Evolutionary conservation across 805 yeast genomes (phyloP).

Genomic region (Candida xyloterini): DNA sequence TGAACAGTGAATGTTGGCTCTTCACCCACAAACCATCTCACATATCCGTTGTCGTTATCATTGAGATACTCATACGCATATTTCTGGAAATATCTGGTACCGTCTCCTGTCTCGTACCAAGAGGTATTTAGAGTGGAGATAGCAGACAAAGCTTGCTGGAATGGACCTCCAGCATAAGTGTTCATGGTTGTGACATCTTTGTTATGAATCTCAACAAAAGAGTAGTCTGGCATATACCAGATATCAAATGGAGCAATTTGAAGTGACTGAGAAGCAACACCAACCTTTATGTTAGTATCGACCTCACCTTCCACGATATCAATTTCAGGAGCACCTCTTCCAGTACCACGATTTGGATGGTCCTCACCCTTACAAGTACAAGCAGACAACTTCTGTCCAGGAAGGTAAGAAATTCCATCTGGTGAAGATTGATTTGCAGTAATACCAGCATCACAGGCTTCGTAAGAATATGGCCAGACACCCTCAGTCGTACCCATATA

Average conservation of each 20-base stretch:
- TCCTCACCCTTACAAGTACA: constrained; percentile 83
- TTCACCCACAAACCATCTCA: constrained; percentile 84
- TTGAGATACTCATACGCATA: constrained; percentile 77
- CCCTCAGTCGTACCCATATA: constrained; percentile 85
- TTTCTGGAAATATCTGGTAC: constrained; percentile 56
- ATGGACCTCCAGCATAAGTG: constrained; percentile 88
- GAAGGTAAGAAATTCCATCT: constrained; percentile 83
- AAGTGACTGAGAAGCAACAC: constrained; percentile 86
- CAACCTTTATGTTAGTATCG: constrained; percentile 47
- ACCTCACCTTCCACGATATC: constrained; percentile 87
- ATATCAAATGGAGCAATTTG: constrained; percentile 94
- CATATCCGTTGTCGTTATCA: constrained; percentile 68
- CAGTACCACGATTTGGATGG: constrained; percentile 84
- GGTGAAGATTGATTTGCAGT: constrained; percentile 89
- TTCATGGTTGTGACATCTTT: constrained; percentile 72
- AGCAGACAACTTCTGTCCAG: constrained; percentile 73
- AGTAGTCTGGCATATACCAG: constrained; percentile 91
- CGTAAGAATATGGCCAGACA: constrained; percentile 91
- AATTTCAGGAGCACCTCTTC: constrained; percentile 95
- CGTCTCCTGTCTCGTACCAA: constrained; percentile 75
- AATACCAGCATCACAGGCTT: constrained; percentile 88
- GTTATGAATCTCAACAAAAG: constrained; percentile 72
- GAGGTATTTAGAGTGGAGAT: constrained; percentile 70
- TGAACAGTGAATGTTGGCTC: constrained; percentile 71
- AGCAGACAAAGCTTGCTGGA: constrained; percentile 89